Evolutionary conservation across 164 flowering plant species (phyloP).

Genomic region (Echeveria elegans): DNA sequence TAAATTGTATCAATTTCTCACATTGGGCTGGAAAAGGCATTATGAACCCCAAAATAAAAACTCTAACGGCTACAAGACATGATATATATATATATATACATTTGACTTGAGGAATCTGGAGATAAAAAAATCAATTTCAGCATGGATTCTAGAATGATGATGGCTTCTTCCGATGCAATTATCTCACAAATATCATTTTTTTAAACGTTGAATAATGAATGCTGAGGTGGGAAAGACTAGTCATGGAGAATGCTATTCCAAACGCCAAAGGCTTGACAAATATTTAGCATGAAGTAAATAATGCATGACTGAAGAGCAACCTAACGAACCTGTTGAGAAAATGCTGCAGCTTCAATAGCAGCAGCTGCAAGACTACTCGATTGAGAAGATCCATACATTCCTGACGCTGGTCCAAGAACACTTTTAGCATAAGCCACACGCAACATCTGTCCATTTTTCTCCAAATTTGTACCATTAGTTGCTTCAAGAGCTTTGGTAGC

Average conservation of each 20-base stretch:
- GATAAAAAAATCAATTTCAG: background rate
- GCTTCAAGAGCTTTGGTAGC: slow-evolving; percentile 93
- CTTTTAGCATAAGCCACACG: slow-evolving; percentile 98
- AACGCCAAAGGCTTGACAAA: background rate
- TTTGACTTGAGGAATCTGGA: no score
- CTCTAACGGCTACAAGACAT: background rate
- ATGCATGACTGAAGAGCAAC: background rate
- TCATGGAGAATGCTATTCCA: background rate
- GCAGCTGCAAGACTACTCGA: slow-evolving; percentile 99
- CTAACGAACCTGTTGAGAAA: slow-evolving; percentile 88
- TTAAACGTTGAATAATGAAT: background rate
- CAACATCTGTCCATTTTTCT: slow-evolving; percentile 88
- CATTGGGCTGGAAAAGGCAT: no score
- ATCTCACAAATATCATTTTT: background rate
- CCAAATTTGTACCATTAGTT: slow-evolving; percentile 90
- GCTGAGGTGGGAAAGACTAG: background rate
- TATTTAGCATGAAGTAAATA: background rate
- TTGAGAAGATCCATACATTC: slow-evolving; percentile 56
- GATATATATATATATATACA: no score
- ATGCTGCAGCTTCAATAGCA: slow-evolving; percentile 98
- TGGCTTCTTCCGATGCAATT: background rate
- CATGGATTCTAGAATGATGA: background rate
- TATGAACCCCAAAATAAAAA: background rate
- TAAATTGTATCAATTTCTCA: no score
- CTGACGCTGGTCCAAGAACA: slow-evolving; percentile 79